Percentiles rank a stretch among this genome's conserved stretches.
phyloP scores from a whole-genome alignment of 2,329 filamentous ascomycete species.

The Colletotrichum tofieldiae region DNA sequence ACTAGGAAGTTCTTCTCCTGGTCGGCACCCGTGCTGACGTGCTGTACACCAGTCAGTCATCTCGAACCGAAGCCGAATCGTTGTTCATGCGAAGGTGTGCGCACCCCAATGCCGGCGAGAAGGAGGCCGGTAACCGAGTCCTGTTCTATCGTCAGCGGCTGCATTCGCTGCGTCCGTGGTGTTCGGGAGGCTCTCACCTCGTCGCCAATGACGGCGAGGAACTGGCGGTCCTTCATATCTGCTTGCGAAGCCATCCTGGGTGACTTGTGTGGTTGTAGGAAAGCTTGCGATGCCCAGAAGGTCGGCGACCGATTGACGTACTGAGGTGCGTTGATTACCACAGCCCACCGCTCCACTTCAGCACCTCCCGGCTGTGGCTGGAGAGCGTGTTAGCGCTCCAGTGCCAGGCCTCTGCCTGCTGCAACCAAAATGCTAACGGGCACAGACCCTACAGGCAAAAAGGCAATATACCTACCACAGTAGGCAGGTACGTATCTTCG shows the following conservation, averaged over 20 bases:
- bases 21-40: slow-evolving; percentile 90
- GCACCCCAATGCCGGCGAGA: slow-evolving; percentile 93
- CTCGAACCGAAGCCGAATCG: slow-evolving; percentile 1
- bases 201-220: slow-evolving; percentile 97
- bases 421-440: slow-evolving; percentile 12
- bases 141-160: slow-evolving; percentile 63
- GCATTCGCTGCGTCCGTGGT: slow-evolving; percentile 45
- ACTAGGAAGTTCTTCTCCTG: slow-evolving; percentile 98
- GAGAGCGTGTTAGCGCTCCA: slow-evolving; percentile 28
- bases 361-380: slow-evolving; percentile 23
- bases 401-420: slow-evolving; percentile 30
- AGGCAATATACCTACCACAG: too few species aligned
- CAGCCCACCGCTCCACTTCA: slow-evolving; percentile 23
- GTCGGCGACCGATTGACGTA: slow-evolving; percentile 41
- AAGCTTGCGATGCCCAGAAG: slow-evolving; percentile 29
- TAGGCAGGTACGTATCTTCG: not conserved
- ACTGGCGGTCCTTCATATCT: slow-evolving; percentile 88
- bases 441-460: slow-evolving; percentile 11
- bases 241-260: slow-evolving; percentile 65
- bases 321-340: slow-evolving; percentile 35
- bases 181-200: slow-evolving; percentile 74
- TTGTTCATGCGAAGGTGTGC: slow-evolving; percentile 47
- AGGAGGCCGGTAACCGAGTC: slow-evolving; percentile 96
- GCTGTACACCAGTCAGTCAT: slow-evolving; percentile 65
- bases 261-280: slow-evolving; percentile 40